Evolutionary conservation across 2,329 filamentous ascomycete species (phyloP).

Genomic region (Orbilia brochopaga): DNA sequence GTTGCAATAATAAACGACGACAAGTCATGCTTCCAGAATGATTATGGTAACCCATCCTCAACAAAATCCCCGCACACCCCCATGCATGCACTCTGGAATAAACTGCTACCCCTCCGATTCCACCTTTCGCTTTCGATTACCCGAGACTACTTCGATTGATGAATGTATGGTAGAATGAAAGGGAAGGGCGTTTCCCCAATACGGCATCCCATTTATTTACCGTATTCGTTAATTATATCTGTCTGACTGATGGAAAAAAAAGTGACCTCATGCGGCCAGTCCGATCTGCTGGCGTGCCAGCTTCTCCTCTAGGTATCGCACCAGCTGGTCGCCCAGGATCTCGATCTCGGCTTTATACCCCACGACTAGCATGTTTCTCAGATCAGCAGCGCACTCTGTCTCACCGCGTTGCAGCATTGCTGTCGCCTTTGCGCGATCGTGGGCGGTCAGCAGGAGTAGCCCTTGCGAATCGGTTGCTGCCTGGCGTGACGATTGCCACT

Average conservation of each 20-base stretch:
- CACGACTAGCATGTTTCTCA: constrained; percentile 33
- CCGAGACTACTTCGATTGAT: too few species aligned
- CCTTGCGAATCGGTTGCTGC: constrained; percentile 20
- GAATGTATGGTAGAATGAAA: too few species aligned
- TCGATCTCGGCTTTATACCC: constrained; percentile 51
- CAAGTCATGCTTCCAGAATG: constrained; percentile 3
- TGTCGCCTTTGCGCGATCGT: constrained; percentile 44
- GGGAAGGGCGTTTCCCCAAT: too few species aligned
- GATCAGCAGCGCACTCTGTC: constrained; percentile 24
- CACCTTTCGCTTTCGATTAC: background rate
- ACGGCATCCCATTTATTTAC: too few species aligned
- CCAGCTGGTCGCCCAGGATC: constrained; percentile 38
- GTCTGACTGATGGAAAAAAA: too few species aligned
- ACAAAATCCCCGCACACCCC: background rate
- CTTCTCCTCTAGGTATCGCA: constrained; percentile 45
- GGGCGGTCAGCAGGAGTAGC: constrained; percentile 31
- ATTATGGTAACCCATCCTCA: background rate
- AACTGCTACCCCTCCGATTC: background rate
- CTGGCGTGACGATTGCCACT: background rate
- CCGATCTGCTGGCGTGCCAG: constrained; percentile 16
- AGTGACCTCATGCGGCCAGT: constrained; percentile 1
- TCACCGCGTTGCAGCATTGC: constrained; percentile 35
- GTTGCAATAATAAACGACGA: background rate
- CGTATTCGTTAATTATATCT: too few species aligned
- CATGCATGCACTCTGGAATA: background rate